Evolutionary conservation across 176 grass and related monocot species (phyloP), one percentile per base, ranked within the genome.

Genomic region (Eremochloa ophiuroides): DNA sequence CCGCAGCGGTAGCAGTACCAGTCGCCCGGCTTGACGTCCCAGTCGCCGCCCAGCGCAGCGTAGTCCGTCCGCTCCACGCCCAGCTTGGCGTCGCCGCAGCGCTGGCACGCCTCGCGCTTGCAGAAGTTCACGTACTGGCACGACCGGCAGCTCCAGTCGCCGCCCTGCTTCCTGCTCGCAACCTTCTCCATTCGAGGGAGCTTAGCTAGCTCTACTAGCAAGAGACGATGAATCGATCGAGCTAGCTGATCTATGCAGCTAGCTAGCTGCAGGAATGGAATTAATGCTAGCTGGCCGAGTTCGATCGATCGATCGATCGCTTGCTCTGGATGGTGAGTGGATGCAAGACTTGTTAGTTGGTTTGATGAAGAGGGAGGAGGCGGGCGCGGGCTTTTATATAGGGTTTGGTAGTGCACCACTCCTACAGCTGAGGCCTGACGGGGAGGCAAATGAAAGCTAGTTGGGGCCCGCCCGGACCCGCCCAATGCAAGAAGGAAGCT

Each of bases 11-110:
- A 80, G 85, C 95, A 97, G 78, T 75, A 91, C 95, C 95, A 97
- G 69, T 97, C 95, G 13, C 95, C 95, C 2, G 95, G 95, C 85
- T 97, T 97, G 10, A 97, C 92, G 27, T 94, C 87, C 95, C 95
- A 97, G 60, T 62, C 88, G 38, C 71, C 60, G 55, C 15, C 38
- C 75, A 70, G 33, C 10, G 70, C 82, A 16, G 50, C 62, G 83
- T 87, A 87, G 77, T 85, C 85, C 62, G 84, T 74, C 31, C 84
- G 66, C 40, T 89, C 88, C 18, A 47, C 68, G 20, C 94, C 90
- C 1, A 97, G 64, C 80, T 91, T 97, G 6, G 90, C 65, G 71
- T 94, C 89, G 62, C 89, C 85, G 79, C 94, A 97, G 16, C 94
- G 73, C 64, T 94, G 91, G 89, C 94, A 97, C 13, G 94, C 82